phyloP scores from a whole-genome alignment of 345 rosid genomes.

The Bruguiera gymnorhiza region DNA sequence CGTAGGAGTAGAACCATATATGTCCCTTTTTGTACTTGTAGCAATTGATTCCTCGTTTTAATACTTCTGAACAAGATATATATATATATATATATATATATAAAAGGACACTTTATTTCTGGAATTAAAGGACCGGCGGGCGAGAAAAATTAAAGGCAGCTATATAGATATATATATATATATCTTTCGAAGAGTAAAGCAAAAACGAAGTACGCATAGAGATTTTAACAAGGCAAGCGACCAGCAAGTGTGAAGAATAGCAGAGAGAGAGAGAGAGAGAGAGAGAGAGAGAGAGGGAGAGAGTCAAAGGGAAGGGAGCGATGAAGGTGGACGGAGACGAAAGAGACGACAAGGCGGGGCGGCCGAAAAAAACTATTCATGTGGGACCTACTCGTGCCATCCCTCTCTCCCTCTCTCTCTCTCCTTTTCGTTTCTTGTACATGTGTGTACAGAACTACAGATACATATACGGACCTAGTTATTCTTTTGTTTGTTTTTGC shows the following conservation, averaged over 20 bases:
- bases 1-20: not conserved
- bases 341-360: conserved; percentile 52
- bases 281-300: not conserved
- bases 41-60: conserved; percentile 3
- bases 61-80: not conserved
- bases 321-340: conserved; percentile 40
- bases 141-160: not conserved
- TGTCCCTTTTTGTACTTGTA: not conserved
- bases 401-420: not conserved
- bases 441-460: no score
- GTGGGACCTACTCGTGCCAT: conserved; percentile 37
- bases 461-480: no score
- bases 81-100: not conserved
- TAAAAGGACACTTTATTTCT: not conserved
- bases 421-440: not conserved
- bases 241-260: not conserved
- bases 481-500: no score
- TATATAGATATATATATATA: no score
- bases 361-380: conserved; percentile 50
- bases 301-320: not conserved
- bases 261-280: not conserved
- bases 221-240: not conserved
- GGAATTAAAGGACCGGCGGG: not conserved
- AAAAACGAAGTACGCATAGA: not conserved
- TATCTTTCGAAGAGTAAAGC: not conserved